These are phyloP conservation scores for Blepharisma undulans DNA, from an alignment of 169 alveolate genomes.

Conservation along the genomic window DNA sequence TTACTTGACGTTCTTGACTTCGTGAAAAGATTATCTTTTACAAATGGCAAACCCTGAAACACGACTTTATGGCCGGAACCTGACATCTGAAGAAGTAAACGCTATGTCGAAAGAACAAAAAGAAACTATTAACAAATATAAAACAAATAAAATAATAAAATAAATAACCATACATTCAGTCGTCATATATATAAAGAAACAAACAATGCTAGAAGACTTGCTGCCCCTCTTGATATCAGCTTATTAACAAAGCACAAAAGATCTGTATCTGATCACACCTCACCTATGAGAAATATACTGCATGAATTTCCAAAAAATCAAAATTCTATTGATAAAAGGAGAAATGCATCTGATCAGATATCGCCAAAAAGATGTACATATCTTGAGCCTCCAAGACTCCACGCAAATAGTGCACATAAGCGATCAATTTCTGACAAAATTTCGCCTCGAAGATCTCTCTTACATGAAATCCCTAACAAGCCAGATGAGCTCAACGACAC, in stretches of 20 bases:
- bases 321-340: background rate
- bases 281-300: background rate
- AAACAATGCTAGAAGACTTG: background rate
- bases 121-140: background rate
- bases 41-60: slow-evolving; percentile 14
- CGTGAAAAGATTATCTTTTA: background rate
- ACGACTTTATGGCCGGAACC: background rate
- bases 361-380: background rate
- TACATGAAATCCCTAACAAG: background rate
- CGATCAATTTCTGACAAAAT: background rate
- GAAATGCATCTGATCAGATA: background rate
- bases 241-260: background rate
- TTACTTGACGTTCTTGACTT: background rate
- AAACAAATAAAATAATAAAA: background rate
- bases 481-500: background rate
- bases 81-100: background rate
- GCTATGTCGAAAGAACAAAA: background rate
- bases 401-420: background rate
- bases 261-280: background rate
- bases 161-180: background rate
- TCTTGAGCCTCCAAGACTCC: background rate
- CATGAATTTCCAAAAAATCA: background rate
- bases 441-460: background rate
- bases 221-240: background rate
- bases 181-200: background rate